A percentile compares a stretch with the other conserved stretches of the same genome.
phyloP scores from a whole-genome alignment of 2,329 filamentous ascomycete species.

The Pezicula neosporulosa region DNA sequence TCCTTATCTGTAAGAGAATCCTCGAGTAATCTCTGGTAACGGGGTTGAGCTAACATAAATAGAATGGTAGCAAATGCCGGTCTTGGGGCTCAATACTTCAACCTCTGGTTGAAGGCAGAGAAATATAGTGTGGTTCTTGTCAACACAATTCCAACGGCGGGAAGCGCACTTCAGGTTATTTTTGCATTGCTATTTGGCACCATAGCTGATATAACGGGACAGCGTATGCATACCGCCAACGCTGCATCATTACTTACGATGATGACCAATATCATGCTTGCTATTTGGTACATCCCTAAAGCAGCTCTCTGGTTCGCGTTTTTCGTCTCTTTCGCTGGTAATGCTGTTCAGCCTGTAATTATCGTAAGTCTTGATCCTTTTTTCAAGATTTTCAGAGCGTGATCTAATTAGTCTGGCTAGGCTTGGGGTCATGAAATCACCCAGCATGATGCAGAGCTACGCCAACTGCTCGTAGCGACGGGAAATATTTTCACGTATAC shows the following conservation, averaged over 20 bases:
- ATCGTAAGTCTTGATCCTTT: conserved; percentile 2
- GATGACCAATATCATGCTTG: conserved; percentile 2
- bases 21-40: not conserved
- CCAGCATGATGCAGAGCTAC: conserved; percentile 1
- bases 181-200: not conserved
- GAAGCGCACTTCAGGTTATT: conserved; percentile 2
- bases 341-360: conserved; percentile 1
- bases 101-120: conserved; percentile 6
- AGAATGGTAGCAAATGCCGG: not conserved
- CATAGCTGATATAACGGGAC: conserved; percentile 2
- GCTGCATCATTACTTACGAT: not conserved
- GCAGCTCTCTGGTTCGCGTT: conserved; percentile 2
- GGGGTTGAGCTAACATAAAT: not conserved
- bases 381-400: too few species aligned
- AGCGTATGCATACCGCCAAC: not conserved
- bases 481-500: conserved; percentile 6
- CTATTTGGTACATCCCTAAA: conserved; percentile 4
- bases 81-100: conserved; percentile 1
- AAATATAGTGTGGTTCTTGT: conserved; percentile 2
- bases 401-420: not conserved
- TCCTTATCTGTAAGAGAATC: conserved; percentile 1
- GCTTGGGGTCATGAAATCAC: conserved; percentile 3
- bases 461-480: conserved; percentile 7
- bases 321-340: conserved; percentile 1
- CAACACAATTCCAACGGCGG: conserved; percentile 4